Evolutionary conservation across 768 basidiomycete genomes (phyloP), one percentile per base, ranked within the genome.

Genomic region (Boletus rufocinnamomeus): DNA sequence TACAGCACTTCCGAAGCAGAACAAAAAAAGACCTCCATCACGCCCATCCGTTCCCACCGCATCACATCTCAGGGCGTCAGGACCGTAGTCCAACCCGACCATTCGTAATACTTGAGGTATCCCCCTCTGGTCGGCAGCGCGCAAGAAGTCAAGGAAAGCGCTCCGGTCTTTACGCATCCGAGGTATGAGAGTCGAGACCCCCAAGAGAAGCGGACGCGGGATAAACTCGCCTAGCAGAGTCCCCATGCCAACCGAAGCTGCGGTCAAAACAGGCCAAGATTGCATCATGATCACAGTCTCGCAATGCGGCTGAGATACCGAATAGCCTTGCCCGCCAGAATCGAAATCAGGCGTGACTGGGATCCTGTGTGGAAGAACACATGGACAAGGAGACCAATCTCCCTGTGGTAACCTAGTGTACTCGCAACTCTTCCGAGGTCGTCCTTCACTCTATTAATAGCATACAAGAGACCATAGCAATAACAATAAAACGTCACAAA

Each of bases 401-500:
- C 19, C 46, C 30, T 7, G 11, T n/a, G 28, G n/a, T 32, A 21
- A 8, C 6, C n/a, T 7, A 21, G 16, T 19, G 9, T 27, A n/a
- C 28, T n/a, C 27, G 19, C 46, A 44, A 25, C 43, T 44, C 14
- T 44, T 25, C 21, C 23, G 1, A 13, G 7, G 7, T 17, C 23
- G n/a, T 30, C 14, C 32, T 30, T 4, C 17, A 23, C 19, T 19
- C 11, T n/a, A 17, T 34, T 35, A 17, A 37, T 50, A 21, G 6
- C 32, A 46, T 59, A 58, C 56, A 60, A 44, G 16, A 51, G 19
- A 25, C 45, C 50, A 68, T 56, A 68, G 46, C 54, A 59, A 70
- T 63, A 71, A 65, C 50, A 32, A 66, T 66, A 69, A 55, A 34
- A 54, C 38, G 19, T 50, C 43, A 40, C 8, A 55, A 40, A 13